Percentiles rank a stretch among this genome's conserved stretches.
Conservation (phyloP, 73 alveolate genomes). For the Paramecium caudatum region DNA sequence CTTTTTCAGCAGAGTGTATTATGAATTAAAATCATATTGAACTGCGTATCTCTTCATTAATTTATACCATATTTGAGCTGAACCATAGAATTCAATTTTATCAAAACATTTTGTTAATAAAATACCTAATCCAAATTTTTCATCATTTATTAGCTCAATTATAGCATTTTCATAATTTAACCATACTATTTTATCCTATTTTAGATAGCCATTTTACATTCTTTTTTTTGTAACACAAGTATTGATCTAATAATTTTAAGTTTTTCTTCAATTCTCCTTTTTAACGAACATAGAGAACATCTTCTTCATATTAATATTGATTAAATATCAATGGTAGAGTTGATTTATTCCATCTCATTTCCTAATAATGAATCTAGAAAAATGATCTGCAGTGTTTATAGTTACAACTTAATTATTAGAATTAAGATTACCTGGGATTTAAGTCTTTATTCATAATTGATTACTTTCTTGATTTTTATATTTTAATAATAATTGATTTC, state of each 20-base stretch:
- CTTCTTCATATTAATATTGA: too few relatives aligned
- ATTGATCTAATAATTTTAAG: background rate
- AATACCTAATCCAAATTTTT: background rate
- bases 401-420: background rate
- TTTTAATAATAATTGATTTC: background rate
- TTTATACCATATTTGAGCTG: background rate
- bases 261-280: slow-evolving; percentile 11
- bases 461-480: background rate
- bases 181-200: background rate
- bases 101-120: background rate
- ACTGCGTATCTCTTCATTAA: slow-evolving; percentile 27
- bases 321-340: slow-evolving; percentile 25
- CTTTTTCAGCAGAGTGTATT: background rate
- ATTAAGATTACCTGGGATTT: background rate
- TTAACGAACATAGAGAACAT: background rate
- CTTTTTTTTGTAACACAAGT: background rate
- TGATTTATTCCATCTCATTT: slow-evolving; percentile 39
- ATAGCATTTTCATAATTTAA: slow-evolving; percentile 32
- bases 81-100: slow-evolving; percentile 43
- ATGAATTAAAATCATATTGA: background rate
- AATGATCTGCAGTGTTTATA: slow-evolving; percentile 42
- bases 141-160: background rate
- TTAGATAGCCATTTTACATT: background rate
- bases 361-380: background rate
- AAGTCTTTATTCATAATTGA: background rate